Conservation (phyloP, 257 asterid genomes). For the Solanum okadae region DNA sequence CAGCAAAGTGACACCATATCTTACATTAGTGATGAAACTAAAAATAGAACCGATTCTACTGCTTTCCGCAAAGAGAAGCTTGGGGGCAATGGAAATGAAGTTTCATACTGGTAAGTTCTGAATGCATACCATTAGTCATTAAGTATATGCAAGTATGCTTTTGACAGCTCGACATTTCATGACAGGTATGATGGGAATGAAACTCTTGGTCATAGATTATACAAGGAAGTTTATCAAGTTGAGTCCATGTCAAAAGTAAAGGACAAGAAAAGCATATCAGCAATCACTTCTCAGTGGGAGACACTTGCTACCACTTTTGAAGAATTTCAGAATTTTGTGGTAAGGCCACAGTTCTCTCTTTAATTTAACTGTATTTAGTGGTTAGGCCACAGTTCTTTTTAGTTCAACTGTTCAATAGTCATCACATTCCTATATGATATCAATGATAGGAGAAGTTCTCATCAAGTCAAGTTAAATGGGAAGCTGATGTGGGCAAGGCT, state of each 20-base stretch:
- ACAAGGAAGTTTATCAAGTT: constrained; percentile 50
- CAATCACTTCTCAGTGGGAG: constrained; percentile 57
- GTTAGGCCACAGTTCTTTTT: constrained; percentile 25
- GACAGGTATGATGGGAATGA: constrained; percentile 75
- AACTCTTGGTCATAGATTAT: constrained; percentile 64
- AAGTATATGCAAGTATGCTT: constrained; percentile 2
- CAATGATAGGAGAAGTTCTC: constrained; percentile 48
- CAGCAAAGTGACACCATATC: constrained; percentile 69
- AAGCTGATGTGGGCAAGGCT: constrained; percentile 49
- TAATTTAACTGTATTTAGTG: constrained; percentile 23
- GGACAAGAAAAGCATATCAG: constrained; percentile 18
- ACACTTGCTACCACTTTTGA: constrained; percentile 77
- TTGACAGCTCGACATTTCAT: constrained; percentile 9
- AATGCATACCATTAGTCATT: not conserved
- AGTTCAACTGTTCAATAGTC: constrained; percentile 2
- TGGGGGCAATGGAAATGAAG: constrained; percentile 54
- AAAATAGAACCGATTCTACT: constrained; percentile 36
- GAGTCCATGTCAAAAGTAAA: constrained; percentile 18
- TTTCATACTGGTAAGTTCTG: constrained; percentile 53
- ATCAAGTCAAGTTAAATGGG: constrained; percentile 45
- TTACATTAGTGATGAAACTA: constrained; percentile 44
- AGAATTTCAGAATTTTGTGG: constrained; percentile 65
- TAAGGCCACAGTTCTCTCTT: constrained; percentile 17
- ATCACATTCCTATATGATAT: constrained; percentile 6
- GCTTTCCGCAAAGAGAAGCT: constrained; percentile 59